These are phyloP conservation scores for Falciphora oryzae DNA, from an alignment of 2,329 filamentous ascomycete genomes.

Conservation along the genomic window DNA sequence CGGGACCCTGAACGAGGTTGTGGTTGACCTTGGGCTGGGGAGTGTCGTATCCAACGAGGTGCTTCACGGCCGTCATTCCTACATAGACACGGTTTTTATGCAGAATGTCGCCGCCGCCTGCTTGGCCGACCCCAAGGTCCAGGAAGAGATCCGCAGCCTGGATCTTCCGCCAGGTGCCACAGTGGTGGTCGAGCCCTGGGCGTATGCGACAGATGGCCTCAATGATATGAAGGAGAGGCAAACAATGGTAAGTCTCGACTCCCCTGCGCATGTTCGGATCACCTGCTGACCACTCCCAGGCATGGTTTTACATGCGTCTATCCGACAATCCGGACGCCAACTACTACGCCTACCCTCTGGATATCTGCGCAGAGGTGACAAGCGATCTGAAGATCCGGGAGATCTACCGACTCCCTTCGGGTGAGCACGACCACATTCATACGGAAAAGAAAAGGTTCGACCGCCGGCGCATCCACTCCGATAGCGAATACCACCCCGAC, in stretches of 20 bases:
- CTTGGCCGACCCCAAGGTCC: conserved; percentile 33
- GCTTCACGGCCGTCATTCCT: conserved; percentile 37
- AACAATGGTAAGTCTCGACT: conserved; percentile 37
- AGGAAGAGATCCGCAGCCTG: conserved; percentile 35
- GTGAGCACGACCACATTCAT: conserved; percentile 33
- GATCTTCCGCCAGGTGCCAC: conserved; percentile 36
- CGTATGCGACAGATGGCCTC: conserved; percentile 48
- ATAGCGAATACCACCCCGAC: conserved; percentile 29
- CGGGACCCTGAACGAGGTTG: conserved; percentile 26
- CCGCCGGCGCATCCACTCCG: conserved; percentile 31
- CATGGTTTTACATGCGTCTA: conserved; percentile 34
- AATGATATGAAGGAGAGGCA: conserved; percentile 41
- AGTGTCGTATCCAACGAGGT: conserved; percentile 25
- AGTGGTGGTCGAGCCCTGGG: conserved; percentile 48
- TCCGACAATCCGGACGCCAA: conserved; percentile 41
- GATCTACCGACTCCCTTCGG: conserved; percentile 42
- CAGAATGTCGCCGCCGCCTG: conserved; percentile 40
- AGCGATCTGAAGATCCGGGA: conserved; percentile 43
- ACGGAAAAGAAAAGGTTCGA: conserved; percentile 31
- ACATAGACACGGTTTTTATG: conserved; percentile 44
- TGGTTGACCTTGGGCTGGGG: conserved; percentile 25
- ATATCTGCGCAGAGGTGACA: conserved; percentile 46
- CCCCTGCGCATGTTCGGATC: no score
- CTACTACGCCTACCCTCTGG: conserved; percentile 51
- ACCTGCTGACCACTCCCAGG: conserved; percentile 15